Conservation (phyloP, 345 rosid species). For the Eucalyptus cloeziana region DNA sequence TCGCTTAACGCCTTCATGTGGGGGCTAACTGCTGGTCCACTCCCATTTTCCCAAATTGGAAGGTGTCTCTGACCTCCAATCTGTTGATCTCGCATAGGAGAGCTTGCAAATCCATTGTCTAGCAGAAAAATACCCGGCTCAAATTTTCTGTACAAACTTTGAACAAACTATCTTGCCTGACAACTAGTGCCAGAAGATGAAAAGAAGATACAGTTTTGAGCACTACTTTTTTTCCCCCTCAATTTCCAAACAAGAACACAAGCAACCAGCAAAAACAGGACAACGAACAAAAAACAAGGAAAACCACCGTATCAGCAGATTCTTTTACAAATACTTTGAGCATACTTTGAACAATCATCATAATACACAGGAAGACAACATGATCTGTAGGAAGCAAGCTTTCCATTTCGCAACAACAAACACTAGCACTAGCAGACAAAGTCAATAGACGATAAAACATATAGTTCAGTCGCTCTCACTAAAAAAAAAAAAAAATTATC, state of each 20-base stretch:
- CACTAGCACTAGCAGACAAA: not conserved
- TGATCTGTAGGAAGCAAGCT: not conserved
- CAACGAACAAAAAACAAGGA: not conserved
- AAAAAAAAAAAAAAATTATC: not conserved
- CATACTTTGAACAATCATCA: not conserved
- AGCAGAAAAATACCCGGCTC: not conserved
- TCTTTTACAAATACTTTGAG: not conserved
- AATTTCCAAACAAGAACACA: not conserved
- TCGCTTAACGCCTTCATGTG: slow-evolving; percentile 39
- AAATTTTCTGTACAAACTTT: not conserved
- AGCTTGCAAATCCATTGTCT: not conserved
- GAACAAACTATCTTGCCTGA: not conserved
- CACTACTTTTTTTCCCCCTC: not conserved
- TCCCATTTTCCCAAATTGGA: not conserved
- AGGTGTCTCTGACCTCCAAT: not conserved
- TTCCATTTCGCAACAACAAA: not conserved
- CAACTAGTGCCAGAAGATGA: not conserved
- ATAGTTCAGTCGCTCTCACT: not conserved
- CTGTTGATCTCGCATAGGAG: not conserved
- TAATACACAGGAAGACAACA: not conserved
- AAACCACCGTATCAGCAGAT: not conserved
- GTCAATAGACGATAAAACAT: not conserved
- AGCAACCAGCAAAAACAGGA: not conserved
- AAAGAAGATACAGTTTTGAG: not conserved
- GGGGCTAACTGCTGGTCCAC: not conserved